Evolutionary conservation across 179 eudicot species (phyloP).

Genomic region (Amaranthus tricolor): DNA sequence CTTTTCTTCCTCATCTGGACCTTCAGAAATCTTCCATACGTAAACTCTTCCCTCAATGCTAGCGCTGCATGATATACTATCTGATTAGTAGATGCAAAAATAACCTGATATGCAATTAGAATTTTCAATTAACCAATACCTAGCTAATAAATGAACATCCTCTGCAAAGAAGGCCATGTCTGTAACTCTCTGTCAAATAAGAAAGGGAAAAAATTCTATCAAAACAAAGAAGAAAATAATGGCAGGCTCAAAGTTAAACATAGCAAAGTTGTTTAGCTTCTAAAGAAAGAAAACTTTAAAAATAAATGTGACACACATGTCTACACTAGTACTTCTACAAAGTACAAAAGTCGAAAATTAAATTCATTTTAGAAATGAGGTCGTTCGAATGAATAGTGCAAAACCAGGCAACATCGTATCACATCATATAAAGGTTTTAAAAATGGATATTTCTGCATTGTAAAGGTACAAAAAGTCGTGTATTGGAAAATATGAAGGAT

Average conservation of each 20-base stretch:
- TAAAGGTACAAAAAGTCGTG: no score
- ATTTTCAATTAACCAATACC: constrained; percentile 44
- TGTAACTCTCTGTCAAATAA: constrained; percentile 74
- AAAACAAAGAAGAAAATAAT: neutral
- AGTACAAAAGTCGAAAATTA: neutral
- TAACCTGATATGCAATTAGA: neutral
- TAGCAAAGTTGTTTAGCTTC: neutral
- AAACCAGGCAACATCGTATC: no score
- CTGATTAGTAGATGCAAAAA: constrained; percentile 25
- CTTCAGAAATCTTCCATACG: constrained; percentile 92
- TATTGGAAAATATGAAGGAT: no score
- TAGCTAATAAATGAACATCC: constrained; percentile 96
- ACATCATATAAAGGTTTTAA: no score
- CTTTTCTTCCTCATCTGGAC: constrained; percentile 81
- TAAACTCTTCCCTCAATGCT: constrained; percentile 91
- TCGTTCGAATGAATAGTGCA: no score
- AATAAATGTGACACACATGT: neutral
- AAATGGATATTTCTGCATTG: no score
- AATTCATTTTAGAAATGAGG: neutral
- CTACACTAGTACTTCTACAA: neutral
- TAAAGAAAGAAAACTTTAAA: neutral
- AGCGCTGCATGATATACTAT: constrained; percentile 51
- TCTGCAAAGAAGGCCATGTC: constrained; percentile 99
- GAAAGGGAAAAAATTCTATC: constrained; percentile 8
- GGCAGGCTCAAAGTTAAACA: neutral